Conservation (phyloP, 495 filamentous ascomycete genomes). For the Penicillium soppii region DNA sequence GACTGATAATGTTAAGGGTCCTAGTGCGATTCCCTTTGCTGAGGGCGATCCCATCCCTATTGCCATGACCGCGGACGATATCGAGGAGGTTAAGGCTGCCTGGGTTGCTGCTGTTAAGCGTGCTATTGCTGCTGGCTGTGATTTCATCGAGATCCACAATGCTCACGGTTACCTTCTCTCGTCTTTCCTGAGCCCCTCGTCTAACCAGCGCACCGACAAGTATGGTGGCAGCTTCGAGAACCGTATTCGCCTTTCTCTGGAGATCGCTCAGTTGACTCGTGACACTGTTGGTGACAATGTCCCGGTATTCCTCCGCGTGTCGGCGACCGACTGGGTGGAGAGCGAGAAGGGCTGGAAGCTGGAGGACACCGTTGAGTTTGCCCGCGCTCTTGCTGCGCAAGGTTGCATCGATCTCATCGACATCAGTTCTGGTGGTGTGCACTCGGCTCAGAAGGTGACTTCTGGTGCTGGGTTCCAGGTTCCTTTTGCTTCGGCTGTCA, state of each 20-base stretch:
- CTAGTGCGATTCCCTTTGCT: constrained; percentile 54
- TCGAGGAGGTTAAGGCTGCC: constrained; percentile 55
- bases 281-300: constrained; percentile 53
- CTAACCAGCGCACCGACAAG: constrained; percentile 61
- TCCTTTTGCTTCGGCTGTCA: constrained; percentile 60
- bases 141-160: constrained; percentile 60
- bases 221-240: constrained; percentile 69
- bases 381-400: constrained; percentile 50
- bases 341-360: constrained; percentile 57
- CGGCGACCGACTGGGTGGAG: constrained; percentile 62
- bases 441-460: constrained; percentile 58
- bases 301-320: constrained; percentile 67
- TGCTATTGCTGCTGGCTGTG: constrained; percentile 56
- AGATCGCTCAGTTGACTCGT: constrained; percentile 59
- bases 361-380: constrained; percentile 55
- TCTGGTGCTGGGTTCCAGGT: constrained; percentile 63
- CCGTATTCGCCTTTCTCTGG: constrained; percentile 55
- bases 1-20: constrained; percentile 57
- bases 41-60: constrained; percentile 50
- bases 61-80: constrained; percentile 56
- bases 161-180: constrained; percentile 67
- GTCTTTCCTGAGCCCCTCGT: constrained; percentile 62
- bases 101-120: constrained; percentile 56
- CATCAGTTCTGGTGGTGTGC: constrained; percentile 60
- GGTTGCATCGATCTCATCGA: constrained; percentile 67